These are phyloP conservation scores for Rhododendron williamsianum DNA, from an alignment of 148 eudicot genomes.

Conservation along the genomic window DNA sequence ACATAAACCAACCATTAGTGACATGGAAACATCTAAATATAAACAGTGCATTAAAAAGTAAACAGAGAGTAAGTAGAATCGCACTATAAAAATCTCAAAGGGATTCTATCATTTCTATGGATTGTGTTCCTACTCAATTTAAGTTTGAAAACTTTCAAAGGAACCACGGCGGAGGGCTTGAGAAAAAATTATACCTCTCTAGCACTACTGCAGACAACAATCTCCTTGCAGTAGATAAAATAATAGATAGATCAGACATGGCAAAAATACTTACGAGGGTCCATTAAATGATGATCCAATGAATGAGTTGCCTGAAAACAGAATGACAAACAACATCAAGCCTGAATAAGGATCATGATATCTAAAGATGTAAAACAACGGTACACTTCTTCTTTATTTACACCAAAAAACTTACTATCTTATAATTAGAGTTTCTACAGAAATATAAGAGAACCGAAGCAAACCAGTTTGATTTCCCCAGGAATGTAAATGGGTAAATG, in stretches of 20 bases:
- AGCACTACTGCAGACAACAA: background rate
- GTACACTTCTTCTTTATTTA: background rate
- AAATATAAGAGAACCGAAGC: background rate
- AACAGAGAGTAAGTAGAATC: background rate
- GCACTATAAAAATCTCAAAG: background rate
- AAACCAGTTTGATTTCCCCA: background rate
- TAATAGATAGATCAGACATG: background rate
- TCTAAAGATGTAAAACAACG: background rate
- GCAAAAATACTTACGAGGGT: background rate
- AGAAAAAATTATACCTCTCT: background rate
- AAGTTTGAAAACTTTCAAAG: background rate
- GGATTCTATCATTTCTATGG: background rate
- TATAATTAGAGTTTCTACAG: background rate
- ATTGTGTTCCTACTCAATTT: background rate
- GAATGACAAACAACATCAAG: background rate
- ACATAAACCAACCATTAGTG: slow-evolving; percentile 3
- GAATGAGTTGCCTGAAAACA: background rate
- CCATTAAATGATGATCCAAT: background rate
- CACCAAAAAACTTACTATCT: background rate
- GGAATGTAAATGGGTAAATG: background rate
- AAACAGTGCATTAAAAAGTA: background rate
- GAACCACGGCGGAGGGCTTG: background rate
- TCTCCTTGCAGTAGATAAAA: background rate
- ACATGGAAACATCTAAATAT: background rate
- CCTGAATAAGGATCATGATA: background rate